Conservation (phyloP, 2,329 filamentous ascomycete species). For the Alternaria hordeiaustralica region DNA sequence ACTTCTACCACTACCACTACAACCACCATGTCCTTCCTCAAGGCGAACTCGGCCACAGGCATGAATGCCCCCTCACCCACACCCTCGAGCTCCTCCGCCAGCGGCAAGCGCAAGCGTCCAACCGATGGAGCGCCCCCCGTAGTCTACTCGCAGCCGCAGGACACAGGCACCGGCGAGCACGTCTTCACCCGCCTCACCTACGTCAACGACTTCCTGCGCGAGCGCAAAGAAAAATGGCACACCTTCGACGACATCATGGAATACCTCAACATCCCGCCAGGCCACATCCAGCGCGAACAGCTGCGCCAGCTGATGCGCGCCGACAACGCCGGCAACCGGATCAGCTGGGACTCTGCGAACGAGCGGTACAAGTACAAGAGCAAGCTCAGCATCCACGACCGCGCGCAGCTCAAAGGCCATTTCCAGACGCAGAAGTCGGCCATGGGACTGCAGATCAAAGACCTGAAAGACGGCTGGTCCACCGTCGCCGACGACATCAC, state of each 20-base stretch:
- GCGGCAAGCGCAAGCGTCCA: constrained; percentile 65
- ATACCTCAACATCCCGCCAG: constrained; percentile 75
- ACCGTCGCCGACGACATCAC: constrained; percentile 81
- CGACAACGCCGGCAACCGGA: constrained; percentile 65
- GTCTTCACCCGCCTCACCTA: constrained; percentile 88
- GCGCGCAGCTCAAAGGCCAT: constrained; percentile 77
- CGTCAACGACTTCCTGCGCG: constrained; percentile 69
- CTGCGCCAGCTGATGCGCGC: constrained; percentile 71
- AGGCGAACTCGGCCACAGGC: constrained; percentile 32
- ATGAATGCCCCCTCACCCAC: constrained; percentile 68
- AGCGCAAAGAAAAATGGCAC: constrained; percentile 68
- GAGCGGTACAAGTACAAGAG: constrained; percentile 86
- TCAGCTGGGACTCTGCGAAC: constrained; percentile 61
- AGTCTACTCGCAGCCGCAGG: constrained; percentile 76
- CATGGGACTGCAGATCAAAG: constrained; percentile 81
- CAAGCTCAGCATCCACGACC: constrained; percentile 80
- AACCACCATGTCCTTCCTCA: constrained; percentile 45
- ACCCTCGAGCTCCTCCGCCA: constrained; percentile 51
- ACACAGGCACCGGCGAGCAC: constrained; percentile 77
- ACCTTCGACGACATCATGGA: constrained; percentile 78
- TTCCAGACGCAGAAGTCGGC: constrained; percentile 83
- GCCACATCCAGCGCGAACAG: constrained; percentile 60
- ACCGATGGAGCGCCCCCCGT: constrained; percentile 54
- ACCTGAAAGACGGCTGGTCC: constrained; percentile 95
- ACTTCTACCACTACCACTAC: background rate